Base-by-base conservation (phyloP, 2,329 filamentous ascomycete genomes). In the Neocucurbitaria cava region DNA sequence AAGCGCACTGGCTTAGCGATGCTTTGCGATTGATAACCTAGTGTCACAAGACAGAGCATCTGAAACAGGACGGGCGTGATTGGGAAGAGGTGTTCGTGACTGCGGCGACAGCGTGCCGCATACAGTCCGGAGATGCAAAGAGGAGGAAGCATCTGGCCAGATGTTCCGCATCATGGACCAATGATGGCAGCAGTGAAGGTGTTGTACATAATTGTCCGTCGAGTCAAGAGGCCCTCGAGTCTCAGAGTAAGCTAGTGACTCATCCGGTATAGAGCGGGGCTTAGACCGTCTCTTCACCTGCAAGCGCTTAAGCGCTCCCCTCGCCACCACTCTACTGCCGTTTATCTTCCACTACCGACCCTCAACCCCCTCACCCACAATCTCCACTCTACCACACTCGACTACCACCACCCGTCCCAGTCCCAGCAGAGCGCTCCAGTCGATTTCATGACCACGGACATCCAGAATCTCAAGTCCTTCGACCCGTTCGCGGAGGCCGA, bases 401-500 rank as follows among this genome's bases (percentile, higher is more conserved):
- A 39, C 50, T 48, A 36, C 31, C 28, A 43, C 52, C 58, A 50
- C 54, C 38, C 46, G 36, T 39, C 44, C 35, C 48, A 58, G 52
- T 57, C 56, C 56, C 64, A 64, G 63, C 66, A 69, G 61, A 64
- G 62, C 63, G 62, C 59, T 55, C 60, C 66, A 66, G 62, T 65
- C 68, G 69, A 67, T 68, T 67, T 66, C 65, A 72, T 73, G 68
- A 68, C 77, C 66, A 72, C 69, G 61, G 66, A 70, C 61, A 71
- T 71, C 60, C 69, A 70, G 58, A 97, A 70, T 62, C 66, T 70
- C 58, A 68, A 69, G 66, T 64, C 63, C 68, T 70, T 70, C 68
- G 95, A 99, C 89, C 95, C 95, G 90, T 99, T 99, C 92, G 95
- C 95, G 89, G 95, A 98, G 91, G 95, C 93, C 88, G 95, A 97